Evolutionary conservation across 495 filamentous ascomycete species (phyloP).

Genomic region (Aspergillus indologenus): DNA sequence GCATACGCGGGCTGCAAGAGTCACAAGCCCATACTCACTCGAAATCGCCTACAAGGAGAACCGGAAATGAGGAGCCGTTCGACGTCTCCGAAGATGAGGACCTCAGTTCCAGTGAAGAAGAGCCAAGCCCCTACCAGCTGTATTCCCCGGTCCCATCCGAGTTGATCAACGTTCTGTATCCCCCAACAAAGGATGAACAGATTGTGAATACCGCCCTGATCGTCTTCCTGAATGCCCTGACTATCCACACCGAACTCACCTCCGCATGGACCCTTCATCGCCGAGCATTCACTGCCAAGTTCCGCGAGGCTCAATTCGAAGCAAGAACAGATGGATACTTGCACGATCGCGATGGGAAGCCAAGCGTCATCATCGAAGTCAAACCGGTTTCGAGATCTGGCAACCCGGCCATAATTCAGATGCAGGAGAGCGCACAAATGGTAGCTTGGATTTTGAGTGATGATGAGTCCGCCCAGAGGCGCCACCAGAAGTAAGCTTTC

Average conservation of each 20-base stretch:
- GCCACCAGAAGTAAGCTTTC: not conserved
- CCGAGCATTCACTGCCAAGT: constrained; percentile 2
- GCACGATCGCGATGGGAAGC: not conserved
- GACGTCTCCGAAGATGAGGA: too few relatives aligned
- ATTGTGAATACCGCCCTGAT: constrained; percentile 15
- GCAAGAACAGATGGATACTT: constrained; percentile 14
- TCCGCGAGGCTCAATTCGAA: constrained; percentile 6
- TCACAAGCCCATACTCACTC: too few relatives aligned
- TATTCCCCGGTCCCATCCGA: constrained; percentile 6
- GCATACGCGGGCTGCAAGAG: too few relatives aligned
- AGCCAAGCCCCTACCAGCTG: not conserved
- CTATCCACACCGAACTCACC: not conserved
- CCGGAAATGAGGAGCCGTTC: too few relatives aligned
- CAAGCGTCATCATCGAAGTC: constrained; percentile 6
- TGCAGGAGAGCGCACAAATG: constrained; percentile 21
- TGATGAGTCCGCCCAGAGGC: not conserved
- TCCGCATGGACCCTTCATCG: constrained; percentile 8
- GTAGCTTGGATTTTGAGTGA: constrained; percentile 14
- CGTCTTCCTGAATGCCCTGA: constrained; percentile 11
- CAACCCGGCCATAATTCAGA: not conserved
- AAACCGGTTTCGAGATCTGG: constrained; percentile 3
- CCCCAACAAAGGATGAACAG: constrained; percentile 23
- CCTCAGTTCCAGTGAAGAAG: not conserved
- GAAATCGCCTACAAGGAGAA: too few relatives aligned
- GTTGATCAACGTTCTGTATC: constrained; percentile 2